phyloP scores from a whole-genome alignment of 176 grass and related monocot genomes.

The Aegilops umbellulata region DNA sequence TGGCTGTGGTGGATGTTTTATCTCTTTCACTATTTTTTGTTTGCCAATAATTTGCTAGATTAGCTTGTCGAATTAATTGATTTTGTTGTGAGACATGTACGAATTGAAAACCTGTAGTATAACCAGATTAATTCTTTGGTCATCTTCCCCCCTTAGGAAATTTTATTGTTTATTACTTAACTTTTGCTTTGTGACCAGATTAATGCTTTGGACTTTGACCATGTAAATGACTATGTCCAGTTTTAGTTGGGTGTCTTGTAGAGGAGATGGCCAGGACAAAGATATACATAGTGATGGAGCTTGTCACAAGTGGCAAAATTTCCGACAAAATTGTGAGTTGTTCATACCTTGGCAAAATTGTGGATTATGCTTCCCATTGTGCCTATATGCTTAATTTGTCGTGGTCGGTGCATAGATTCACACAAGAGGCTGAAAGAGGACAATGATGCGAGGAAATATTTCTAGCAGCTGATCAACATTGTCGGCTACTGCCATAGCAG shows the following conservation, averaged over 20 bases:
- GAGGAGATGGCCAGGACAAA: conserved; percentile 99
- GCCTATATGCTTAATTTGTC: not conserved
- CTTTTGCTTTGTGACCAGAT: not conserved
- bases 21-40: too few relatives aligned
- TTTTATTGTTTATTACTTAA: not conserved
- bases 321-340: conserved; percentile 86
- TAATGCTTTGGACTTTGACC: not conserved
- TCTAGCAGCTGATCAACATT: conserved; percentile 88
- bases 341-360: not conserved
- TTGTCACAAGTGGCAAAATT: conserved; percentile 84
- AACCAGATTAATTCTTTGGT: too few relatives aligned
- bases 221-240: conserved; percentile 8
- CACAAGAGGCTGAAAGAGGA: conserved; percentile 55
- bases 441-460: conserved; percentile 83
- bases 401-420: not conserved
- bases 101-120: too few relatives aligned
- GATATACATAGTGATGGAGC: conserved; percentile 93
- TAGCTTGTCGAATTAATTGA: too few relatives aligned
- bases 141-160: not conserved
- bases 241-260: not conserved
- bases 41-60: too few relatives aligned
- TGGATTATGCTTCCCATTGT: not conserved
- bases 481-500: conserved; percentile 96
- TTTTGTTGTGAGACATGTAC: too few relatives aligned
- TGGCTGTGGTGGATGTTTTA: too few relatives aligned